Conservation (phyloP, 352 stramenopile species). For the Halophytophthora batemanensis region DNA sequence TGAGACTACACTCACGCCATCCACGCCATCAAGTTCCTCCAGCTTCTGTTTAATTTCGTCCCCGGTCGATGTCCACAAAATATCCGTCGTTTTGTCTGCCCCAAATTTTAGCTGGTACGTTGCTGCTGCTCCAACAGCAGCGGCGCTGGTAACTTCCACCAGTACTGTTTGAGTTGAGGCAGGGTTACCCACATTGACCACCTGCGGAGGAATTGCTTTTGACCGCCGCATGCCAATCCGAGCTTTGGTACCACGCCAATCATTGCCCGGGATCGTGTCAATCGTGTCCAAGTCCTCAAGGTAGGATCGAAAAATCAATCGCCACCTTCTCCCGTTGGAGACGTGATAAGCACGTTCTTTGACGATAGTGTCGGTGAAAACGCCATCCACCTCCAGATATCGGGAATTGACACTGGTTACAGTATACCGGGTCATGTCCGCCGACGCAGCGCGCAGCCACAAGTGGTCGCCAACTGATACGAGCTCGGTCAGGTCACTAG, state of each 20-base stretch:
- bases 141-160: slow-evolving; percentile 31
- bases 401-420: slow-evolving; percentile 23
- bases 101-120: slow-evolving; percentile 57
- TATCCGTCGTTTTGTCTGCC: slow-evolving; percentile 29
- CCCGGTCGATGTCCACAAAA: slow-evolving; percentile 38
- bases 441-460: slow-evolving; percentile 43
- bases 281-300: slow-evolving; percentile 49
- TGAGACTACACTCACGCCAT: slow-evolving; percentile 52
- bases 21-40: slow-evolving; percentile 42
- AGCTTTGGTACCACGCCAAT: slow-evolving; percentile 55
- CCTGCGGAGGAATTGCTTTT: slow-evolving; percentile 31
- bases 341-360: slow-evolving; percentile 31
- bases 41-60: slow-evolving; percentile 37
- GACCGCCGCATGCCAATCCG: slow-evolving; percentile 46
- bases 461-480: slow-evolving; percentile 40
- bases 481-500: slow-evolving; percentile 39
- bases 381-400: slow-evolving; percentile 46
- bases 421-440: slow-evolving; percentile 49
- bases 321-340: slow-evolving; percentile 52
- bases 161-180: slow-evolving; percentile 50
- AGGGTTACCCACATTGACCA: slow-evolving; percentile 52
- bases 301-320: slow-evolving; percentile 70
- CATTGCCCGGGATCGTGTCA: slow-evolving; percentile 51
- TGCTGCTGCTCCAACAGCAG: slow-evolving; percentile 23
- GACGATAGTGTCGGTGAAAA: slow-evolving; percentile 41